phyloP scores from a whole-genome alignment of 768 basidiomycete genomes.

The Trametes cinnabarina region DNA sequence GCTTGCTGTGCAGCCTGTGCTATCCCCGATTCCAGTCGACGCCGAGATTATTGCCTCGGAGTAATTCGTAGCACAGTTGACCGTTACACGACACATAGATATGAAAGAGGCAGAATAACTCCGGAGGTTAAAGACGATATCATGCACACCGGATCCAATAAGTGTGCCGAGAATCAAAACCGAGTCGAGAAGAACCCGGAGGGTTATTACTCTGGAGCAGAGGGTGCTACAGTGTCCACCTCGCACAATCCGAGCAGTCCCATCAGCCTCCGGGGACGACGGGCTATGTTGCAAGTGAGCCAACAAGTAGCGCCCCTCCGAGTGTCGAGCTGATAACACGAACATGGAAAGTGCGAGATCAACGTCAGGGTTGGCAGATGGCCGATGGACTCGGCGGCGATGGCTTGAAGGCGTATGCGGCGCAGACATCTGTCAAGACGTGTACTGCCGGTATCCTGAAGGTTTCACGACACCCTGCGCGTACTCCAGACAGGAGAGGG shows the following conservation, averaged over 20 bases:
- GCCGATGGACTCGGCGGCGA: slow-evolving; percentile 1
- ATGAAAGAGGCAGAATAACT: not conserved
- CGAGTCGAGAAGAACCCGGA: slow-evolving; percentile 1
- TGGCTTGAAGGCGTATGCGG: not conserved
- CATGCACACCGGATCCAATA: not conserved
- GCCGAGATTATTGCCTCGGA: not conserved
- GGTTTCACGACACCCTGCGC: not conserved
- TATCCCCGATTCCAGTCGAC: not conserved
- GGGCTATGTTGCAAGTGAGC: no score
- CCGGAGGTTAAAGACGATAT: not conserved
- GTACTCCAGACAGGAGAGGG: not conserved
- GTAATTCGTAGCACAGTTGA: not conserved
- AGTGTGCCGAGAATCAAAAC: not conserved
- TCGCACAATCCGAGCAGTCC: no score
- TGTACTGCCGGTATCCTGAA: not conserved
- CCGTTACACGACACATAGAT: not conserved
- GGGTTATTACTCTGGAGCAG: no score
- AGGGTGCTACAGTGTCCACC: no score
- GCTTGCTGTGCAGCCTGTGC: slow-evolving; percentile 1
- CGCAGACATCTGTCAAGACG: not conserved
- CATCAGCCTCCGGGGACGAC: not conserved
- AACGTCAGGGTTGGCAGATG: slow-evolving; percentile 5
- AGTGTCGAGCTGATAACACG: no score
- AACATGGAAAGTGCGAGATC: not conserved
- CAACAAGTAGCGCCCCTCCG: no score